A percentile compares a stretch with the other conserved stretches of the same genome.
Evolutionary conservation across 208 protist genomes (phyloP).

Genomic region (Leishmania turanica): DNA sequence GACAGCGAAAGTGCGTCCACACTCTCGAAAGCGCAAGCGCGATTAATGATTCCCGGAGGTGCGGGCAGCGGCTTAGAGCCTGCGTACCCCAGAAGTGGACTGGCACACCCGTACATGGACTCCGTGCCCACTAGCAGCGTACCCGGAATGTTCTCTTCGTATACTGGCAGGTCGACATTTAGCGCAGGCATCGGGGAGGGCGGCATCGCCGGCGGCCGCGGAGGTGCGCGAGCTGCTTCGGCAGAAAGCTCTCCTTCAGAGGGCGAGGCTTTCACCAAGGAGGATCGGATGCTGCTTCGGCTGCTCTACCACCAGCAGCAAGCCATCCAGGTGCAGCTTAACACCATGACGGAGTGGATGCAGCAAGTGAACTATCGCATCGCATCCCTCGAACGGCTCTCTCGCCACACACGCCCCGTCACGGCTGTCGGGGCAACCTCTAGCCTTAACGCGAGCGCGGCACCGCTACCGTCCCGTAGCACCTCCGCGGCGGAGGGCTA

Average conservation of each 20-base stretch:
- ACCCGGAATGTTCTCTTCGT: slow-evolving; percentile 7
- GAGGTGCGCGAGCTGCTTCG: not conserved
- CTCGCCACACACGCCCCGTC: slow-evolving; percentile 16
- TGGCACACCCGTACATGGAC: slow-evolving; percentile 19
- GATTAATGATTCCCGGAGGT: slow-evolving; percentile 16
- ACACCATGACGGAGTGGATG: slow-evolving; percentile 71
- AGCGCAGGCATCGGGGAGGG: not conserved
- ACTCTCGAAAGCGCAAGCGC: not conserved
- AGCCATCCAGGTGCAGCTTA: slow-evolving; percentile 80
- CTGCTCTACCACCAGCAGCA: slow-evolving; percentile 87
- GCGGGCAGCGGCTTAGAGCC: slow-evolving; percentile 8
- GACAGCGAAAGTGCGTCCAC: not conserved
- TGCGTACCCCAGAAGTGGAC: not conserved
- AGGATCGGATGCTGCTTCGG: slow-evolving; percentile 79
- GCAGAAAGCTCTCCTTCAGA: not conserved
- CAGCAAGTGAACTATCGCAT: slow-evolving; percentile 59
- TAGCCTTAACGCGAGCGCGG: not conserved
- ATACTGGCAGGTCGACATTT: not conserved
- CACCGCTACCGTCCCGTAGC: slow-evolving; percentile 12
- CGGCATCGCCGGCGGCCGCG: not conserved
- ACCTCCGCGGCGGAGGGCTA: slow-evolving; percentile 12
- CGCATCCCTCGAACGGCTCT: slow-evolving; percentile 18
- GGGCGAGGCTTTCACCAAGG: slow-evolving; percentile 43
- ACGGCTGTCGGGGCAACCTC: slow-evolving; percentile 1
- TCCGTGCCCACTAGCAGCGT: slow-evolving; percentile 2